Conservation (phyloP, 805 yeast species). For the Metahyphopichia silvanorum region DNA sequence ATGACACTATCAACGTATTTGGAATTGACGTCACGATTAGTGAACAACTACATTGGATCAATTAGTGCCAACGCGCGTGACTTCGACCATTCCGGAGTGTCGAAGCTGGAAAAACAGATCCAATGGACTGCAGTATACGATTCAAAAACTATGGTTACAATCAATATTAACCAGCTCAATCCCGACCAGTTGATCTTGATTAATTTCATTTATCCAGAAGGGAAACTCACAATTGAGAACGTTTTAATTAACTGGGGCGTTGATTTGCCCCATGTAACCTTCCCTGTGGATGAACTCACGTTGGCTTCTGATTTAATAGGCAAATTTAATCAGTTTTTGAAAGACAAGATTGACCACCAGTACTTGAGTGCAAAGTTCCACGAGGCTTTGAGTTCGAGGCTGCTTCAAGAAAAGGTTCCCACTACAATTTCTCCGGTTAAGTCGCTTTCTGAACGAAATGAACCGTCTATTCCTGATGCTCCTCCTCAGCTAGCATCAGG, state of each 20-base stretch:
- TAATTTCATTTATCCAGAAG: conserved; percentile 7
- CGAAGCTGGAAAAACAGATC: background rate
- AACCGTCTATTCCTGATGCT: too few species aligned
- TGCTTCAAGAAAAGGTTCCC: too few species aligned
- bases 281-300: conserved; percentile 18
- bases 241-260: conserved; percentile 21
- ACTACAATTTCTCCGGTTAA: too few species aligned
- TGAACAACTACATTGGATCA: conserved; percentile 16
- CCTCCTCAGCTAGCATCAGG: background rate
- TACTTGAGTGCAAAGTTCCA: too few species aligned
- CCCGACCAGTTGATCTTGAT: conserved; percentile 5
- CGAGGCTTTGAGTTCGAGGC: too few species aligned
- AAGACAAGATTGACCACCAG: too few species aligned
- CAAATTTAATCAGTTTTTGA: too few species aligned
- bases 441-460: too few species aligned
- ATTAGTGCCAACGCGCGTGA: conserved; percentile 7
- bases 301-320: conserved; percentile 6
- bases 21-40: conserved; percentile 18
- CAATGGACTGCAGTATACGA: conserved; percentile 6
- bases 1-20: too few species aligned
- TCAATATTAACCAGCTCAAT: conserved; percentile 8
- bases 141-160: conserved; percentile 4
- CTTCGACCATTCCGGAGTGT: too few species aligned
- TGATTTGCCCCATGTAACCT: conserved; percentile 9
- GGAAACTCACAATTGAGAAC: conserved; percentile 12